Base-by-base conservation (phyloP, 1,284 basidiomycete species). In the Mrakiaceae sp. region DNA sequence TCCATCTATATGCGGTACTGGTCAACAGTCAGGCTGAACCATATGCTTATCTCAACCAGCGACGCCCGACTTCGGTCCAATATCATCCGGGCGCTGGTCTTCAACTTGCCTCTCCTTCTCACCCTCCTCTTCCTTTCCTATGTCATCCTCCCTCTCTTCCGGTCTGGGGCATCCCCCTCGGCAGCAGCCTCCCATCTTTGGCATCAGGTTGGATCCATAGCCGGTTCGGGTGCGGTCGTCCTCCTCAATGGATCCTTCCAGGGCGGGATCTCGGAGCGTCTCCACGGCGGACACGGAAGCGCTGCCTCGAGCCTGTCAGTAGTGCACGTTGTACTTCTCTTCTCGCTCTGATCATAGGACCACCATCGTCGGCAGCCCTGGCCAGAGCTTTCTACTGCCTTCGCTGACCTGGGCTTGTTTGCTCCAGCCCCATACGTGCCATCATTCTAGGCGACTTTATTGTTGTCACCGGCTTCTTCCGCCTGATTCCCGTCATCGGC, bases 391-490 rank as follows among this genome's bases (percentile, higher is more conserved):
- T 51, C 40, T 27, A 12, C 40, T 43, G 27, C 63, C 56, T 49
- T 56, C 52, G 11, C 39, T 8, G 5, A 3, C 7, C 27, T n/a
- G 10, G 9, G 10, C 4, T 14, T 10, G 5, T 12, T 11, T 16
- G 39, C 50, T 53, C 27, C 52, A 64, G 63, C 8, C 44, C 63
- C 51, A 58, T 74, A 4, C 70, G 76, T 3, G 64, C 75, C 16
- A 58, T 76, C 11, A 66, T 78, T 49, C 76, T 77, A 58, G 68
- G 70, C 56, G 74, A 77, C 65, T 77, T 75, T 66, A 74, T 74
- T n/a, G 52, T 77, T 11, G 67, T 77, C 12, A 71, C 73, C 6
- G 71, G 72, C 4, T 49, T 73, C 43, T 69, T 76, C n/a, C 67
- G 67, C 12, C 67, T 73, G n/a, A 59, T 76, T 4, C 77, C 77